phyloP scores from a whole-genome alignment of 805 yeast genomes.

The Monosporozyma servazzii region DNA sequence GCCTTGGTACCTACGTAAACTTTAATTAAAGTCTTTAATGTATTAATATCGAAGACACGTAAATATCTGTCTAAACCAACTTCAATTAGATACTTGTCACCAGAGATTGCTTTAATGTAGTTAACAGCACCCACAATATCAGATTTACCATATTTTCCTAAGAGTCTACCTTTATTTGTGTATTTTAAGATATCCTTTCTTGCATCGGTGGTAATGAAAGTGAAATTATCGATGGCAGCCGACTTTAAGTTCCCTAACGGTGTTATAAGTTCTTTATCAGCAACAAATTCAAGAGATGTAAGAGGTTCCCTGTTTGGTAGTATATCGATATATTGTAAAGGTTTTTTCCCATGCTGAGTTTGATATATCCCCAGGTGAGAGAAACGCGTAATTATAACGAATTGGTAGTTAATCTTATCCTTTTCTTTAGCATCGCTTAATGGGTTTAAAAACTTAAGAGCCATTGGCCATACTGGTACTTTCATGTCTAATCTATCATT shows the following conservation, averaged over 20 bases:
- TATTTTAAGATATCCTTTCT: slow-evolving; percentile 55
- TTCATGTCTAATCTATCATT: slow-evolving; percentile 69
- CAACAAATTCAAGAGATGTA: slow-evolving; percentile 13
- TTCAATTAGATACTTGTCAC: slow-evolving; percentile 45
- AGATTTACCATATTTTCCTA: slow-evolving; percentile 71
- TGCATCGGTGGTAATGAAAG: slow-evolving; percentile 63
- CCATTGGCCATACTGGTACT: slow-evolving; percentile 70
- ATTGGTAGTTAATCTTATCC: slow-evolving; percentile 30
- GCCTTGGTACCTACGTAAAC: slow-evolving; percentile 71
- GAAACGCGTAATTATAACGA: slow-evolving; percentile 53
- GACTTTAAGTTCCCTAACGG: slow-evolving; percentile 17
- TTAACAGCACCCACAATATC: slow-evolving; percentile 53
- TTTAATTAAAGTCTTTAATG: slow-evolving; percentile 54
- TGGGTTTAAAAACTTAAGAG: slow-evolving; percentile 36
- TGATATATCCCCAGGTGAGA: slow-evolving; percentile 63
- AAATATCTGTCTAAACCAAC: slow-evolving; percentile 88
- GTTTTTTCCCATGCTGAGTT: slow-evolving; percentile 58
- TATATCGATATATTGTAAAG: slow-evolving; percentile 35
- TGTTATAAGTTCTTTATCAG: slow-evolving; percentile 5
- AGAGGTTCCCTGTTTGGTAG: slow-evolving; percentile 25
- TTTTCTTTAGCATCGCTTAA: slow-evolving; percentile 11
- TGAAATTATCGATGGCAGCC: slow-evolving; percentile 22
- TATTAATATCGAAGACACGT: slow-evolving; percentile 57
- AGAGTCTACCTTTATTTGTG: slow-evolving; percentile 41
- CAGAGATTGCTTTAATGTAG: slow-evolving; percentile 16